Conservation (phyloP, 106 monocot genomes). For the Apostasia shenzhenica region DNA sequence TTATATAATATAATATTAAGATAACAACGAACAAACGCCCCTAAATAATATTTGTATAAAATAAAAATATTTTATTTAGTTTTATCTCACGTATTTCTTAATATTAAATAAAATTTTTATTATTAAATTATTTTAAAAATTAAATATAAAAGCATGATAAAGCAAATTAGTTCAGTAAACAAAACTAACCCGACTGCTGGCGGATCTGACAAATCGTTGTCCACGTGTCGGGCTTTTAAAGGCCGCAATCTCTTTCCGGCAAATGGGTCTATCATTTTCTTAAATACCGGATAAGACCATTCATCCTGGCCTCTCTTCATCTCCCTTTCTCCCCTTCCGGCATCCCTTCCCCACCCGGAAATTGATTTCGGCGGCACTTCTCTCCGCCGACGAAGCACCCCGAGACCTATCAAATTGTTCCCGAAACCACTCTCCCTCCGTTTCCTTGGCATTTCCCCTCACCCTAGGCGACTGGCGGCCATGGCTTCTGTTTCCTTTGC, state of each 20-base stretch:
- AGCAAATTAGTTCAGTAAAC: too few relatives aligned
- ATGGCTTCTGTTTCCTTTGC: slow-evolving; percentile 6
- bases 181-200: too few relatives aligned
- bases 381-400: background rate
- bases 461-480: background rate
- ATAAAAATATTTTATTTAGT: too few relatives aligned
- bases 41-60: too few relatives aligned
- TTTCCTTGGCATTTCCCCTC: background rate
- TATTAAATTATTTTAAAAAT: too few relatives aligned
- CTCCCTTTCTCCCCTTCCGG: background rate
- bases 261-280: background rate
- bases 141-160: too few relatives aligned
- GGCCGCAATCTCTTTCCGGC: background rate
- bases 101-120: too few relatives aligned
- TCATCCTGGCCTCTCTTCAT: background rate
- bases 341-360: background rate
- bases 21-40: too few relatives aligned
- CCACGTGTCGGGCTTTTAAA: background rate
- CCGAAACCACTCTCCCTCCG: background rate
- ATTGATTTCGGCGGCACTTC: slow-evolving; percentile 3
- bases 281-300: slow-evolving; percentile 4
- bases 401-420: background rate
- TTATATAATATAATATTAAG: too few relatives aligned
- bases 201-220: too few relatives aligned
- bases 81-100: too few relatives aligned